Evolutionary conservation across 1,139 yeast genomes (phyloP).

Genomic region (Zygotorulaspora mrakii): DNA sequence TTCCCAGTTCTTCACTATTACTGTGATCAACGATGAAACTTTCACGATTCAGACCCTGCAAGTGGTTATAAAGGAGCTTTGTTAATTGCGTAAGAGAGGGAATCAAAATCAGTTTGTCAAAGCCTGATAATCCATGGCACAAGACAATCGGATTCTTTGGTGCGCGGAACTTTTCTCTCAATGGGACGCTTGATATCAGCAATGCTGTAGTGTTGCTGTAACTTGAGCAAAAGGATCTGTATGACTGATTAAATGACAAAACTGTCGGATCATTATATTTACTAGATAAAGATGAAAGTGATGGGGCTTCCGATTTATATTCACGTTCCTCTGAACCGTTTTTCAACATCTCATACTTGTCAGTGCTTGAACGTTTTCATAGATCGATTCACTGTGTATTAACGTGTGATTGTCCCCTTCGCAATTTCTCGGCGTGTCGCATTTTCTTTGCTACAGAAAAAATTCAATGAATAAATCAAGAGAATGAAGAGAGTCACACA

Average conservation of each 20-base stretch:
- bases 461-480: no score
- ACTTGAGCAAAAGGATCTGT: constrained; percentile 1
- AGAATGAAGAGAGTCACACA: no score
- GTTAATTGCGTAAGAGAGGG: constrained; percentile 42
- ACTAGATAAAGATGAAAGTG: constrained; percentile 5
- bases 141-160: constrained; percentile 64
- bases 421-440: no score
- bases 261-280: constrained; percentile 3
- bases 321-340: no score
- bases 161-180: constrained; percentile 35
- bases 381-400: no score
- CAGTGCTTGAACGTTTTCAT: no score
- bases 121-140: constrained; percentile 84
- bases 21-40: constrained; percentile 25
- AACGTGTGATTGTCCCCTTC: no score
- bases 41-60: constrained; percentile 23
- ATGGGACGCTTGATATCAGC: constrained; percentile 11
- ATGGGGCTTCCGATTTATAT: no score
- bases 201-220: not conserved
- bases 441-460: no score
- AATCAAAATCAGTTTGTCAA: constrained; percentile 55
- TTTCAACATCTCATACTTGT: no score
- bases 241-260: constrained; percentile 5
- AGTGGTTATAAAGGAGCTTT: constrained; percentile 25
- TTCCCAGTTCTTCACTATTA: constrained; percentile 22